Evolutionary conservation across 2,329 filamentous ascomycete species (phyloP), one percentile per base, ranked within the genome.

Genomic region (Cladosporium colombiae): DNA sequence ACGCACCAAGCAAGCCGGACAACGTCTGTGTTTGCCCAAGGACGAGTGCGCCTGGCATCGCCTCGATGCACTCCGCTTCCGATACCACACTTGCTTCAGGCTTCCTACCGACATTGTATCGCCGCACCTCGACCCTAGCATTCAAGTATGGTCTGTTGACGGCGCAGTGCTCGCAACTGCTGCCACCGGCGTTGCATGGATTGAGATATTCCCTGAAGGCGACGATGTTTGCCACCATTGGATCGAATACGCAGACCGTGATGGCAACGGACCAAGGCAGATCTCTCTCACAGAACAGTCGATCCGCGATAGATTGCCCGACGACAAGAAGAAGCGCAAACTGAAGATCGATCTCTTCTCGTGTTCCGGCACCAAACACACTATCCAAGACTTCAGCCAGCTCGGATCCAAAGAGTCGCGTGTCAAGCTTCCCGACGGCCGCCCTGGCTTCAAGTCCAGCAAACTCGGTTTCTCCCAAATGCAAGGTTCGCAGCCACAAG

Each of bases 41-140:
- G 92, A 97, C 71, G 95, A 98, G 79, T 97, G 93, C 76, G 84
- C 83, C 29, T 98, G 94, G 94, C 93, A 97, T 78, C 87, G 93
- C 66, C 84, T 98, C 7, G 95, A 98, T 77, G 88, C 88, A 63
- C 83, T 99, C 62, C 91, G 93, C 46, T 97, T 97, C 81, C 89
- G 93, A 69, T 90, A 89, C 70, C 95, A 99, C 74, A 92, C 93
- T 4, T 93, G 91, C 76, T 98, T 99, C 82, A 85, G 89, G 64
- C 85, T 96, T 62, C 92, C 93, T 0, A 89, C 88, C 65, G 95
- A 98, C 72, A 79, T 85, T 5, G 80, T 85, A 18, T 76, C 85
- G 46, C 64, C 70, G 14, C 31, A 63, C 18, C 85, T 82, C 68
- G 93, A 97, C 71, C 86, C 86, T 40, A 93, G 91, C 69, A 86